Base-by-base conservation (phyloP, 2,329 filamentous ascomycete genomes). In the Dothideomycetes sp. region DNA sequence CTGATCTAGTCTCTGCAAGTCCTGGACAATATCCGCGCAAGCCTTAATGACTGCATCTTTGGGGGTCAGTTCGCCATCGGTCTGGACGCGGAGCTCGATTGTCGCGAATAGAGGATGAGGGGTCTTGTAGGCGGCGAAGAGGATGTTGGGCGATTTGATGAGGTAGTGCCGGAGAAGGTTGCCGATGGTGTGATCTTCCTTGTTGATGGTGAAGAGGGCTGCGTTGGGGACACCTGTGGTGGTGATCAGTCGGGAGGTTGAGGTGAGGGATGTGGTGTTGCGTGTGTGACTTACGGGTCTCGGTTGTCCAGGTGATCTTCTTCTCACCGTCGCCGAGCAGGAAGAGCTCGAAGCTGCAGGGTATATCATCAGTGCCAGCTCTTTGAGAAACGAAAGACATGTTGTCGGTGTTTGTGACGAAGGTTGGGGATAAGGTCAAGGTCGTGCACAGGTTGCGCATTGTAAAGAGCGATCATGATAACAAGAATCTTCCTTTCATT, bases 161-260 rank as follows among this genome's bases (percentile, higher is more conserved):
- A 98, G 81, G 53, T 89, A 84, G 54, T 85, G 80, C 35, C 82
- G 76, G 41, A 98, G 73, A 41, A 98, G 73, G 61, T 98, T 95
- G 52, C 81, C 91, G 18, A 98, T 75, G 1, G 89, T 95, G 65
- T 95, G 89, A 53, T 98, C 91, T 62, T 98, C 91, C 63, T 95
- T 96, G 64, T 86, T 85, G 64, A 98, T 79, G 43, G 85, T 79
- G 67, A 98, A 98, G 63, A 95, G 84, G 8, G 86, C 84, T n/a
- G 84, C 87, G 59, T 94, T 94, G 16, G 89, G 85, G 58, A 94
- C 87, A 56, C 86, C 87, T 91, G 43, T 31, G 27, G 22, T n/a
- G n/a, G n/a, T n/a, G n/a, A n/a, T 5, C 17, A 3, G 34, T 9
- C 17, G 15, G n/a, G 11, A 31, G 4, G 18, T 7, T 14, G 18